Conservation (phyloP, 768 basidiomycete species). For the Galerina sulciceps region DNA sequence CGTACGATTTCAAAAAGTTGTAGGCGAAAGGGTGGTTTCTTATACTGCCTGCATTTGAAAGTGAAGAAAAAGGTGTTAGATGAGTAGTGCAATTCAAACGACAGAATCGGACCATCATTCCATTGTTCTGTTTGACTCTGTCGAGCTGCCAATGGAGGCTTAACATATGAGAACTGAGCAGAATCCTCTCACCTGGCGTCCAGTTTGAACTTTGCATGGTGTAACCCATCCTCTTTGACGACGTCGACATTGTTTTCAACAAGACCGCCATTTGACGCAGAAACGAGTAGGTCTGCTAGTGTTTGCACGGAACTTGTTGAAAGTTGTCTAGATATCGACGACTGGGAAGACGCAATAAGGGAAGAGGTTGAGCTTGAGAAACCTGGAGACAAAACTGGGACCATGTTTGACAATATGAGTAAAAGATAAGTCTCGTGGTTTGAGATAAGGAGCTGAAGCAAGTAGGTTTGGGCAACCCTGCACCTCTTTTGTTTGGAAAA, state of each 20-base stretch:
- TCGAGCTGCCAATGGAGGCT: slow-evolving; percentile 39
- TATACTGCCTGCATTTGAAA: slow-evolving; percentile 59
- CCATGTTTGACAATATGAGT: slow-evolving; percentile 15
- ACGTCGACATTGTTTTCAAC: slow-evolving; percentile 42
- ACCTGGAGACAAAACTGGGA: slow-evolving; percentile 21
- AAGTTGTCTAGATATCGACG: slow-evolving; percentile 26
- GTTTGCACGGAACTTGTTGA: slow-evolving; percentile 40
- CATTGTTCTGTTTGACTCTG: slow-evolving; percentile 25
- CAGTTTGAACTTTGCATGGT: slow-evolving; percentile 56
- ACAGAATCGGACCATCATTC: slow-evolving; percentile 34
- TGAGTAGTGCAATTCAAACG: slow-evolving; percentile 27
- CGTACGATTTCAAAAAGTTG: slow-evolving; percentile 61
- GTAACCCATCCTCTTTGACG: slow-evolving; percentile 61
- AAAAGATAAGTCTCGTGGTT: slow-evolving; percentile 8
- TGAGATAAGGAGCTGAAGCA: slow-evolving; percentile 11
- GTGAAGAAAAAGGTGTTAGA: slow-evolving; percentile 20
- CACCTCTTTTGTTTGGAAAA: background rate
- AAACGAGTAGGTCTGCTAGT: slow-evolving; percentile 31
- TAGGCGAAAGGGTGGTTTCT: slow-evolving; percentile 55
- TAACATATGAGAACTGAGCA: slow-evolving; percentile 31
- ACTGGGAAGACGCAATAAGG: slow-evolving; percentile 6
- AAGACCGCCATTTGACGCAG: slow-evolving; percentile 35
- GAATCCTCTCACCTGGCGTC: slow-evolving; percentile 69
- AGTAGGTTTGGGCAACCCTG: no score
- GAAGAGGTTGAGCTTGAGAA: slow-evolving; percentile 20